A percentile compares a stretch with the other conserved stretches of the same genome.
phyloP scores from a whole-genome alignment of 495 filamentous ascomycete species.

The Acidiella bohemica region DNA sequence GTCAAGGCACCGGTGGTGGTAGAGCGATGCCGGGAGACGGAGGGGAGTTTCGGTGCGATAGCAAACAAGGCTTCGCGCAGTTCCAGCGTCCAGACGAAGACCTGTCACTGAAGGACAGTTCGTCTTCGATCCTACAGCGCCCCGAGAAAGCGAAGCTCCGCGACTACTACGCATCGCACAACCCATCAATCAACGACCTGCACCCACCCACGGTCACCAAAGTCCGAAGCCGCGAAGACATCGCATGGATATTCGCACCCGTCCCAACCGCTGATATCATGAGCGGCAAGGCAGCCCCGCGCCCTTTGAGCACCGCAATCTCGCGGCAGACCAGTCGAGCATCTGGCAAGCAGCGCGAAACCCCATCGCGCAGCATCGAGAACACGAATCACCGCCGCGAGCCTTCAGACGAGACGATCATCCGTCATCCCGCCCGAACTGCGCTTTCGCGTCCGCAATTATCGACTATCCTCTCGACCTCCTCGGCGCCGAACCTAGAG shows the following conservation, averaged over 20 bases:
- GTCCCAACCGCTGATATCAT: conserved; percentile 74
- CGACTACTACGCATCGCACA: conserved; percentile 43
- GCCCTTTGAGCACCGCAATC: too few species aligned
- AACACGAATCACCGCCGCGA: too few species aligned
- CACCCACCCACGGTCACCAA: conserved; percentile 68
- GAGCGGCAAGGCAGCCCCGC: conserved; percentile 78
- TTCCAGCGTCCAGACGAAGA: conserved; percentile 72
- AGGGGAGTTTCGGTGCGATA: conserved; percentile 28
- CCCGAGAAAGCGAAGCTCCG: conserved; percentile 24
- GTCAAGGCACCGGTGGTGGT: not conserved
- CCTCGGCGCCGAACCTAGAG: too few species aligned
- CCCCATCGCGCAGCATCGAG: too few species aligned
- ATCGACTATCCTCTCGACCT: too few species aligned
- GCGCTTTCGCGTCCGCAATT: too few species aligned
- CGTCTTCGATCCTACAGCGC: not conserved
- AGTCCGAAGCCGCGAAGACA: conserved; percentile 30
- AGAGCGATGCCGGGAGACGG: too few species aligned
- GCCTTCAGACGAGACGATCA: too few species aligned
- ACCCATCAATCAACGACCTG: conserved; percentile 72
- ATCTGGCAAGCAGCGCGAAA: too few species aligned
- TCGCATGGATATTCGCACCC: conserved; percentile 84
- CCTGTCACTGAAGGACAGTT: conserved; percentile 26
- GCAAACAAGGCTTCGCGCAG: conserved; percentile 57
- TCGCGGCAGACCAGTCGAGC: too few species aligned
- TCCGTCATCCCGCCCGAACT: too few species aligned